A percentile compares a stretch with the other conserved stretches of the same genome.
Evolutionary conservation across 495 filamentous ascomycete genomes (phyloP).

Genomic region (Neurospora sp.): DNA sequence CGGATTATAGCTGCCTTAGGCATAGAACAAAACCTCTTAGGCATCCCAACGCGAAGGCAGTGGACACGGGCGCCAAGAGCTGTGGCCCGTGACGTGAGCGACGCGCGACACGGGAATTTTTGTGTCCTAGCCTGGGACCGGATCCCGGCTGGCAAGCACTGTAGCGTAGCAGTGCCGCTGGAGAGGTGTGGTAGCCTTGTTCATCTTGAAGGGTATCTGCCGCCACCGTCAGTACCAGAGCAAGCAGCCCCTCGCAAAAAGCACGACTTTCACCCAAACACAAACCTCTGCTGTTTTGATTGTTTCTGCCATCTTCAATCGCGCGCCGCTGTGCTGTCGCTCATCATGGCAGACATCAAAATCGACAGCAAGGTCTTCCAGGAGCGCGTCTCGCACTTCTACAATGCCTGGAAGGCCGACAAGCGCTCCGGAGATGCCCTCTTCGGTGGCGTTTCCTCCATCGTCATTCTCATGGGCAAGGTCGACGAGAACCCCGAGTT

Average conservation of each 20-base stretch:
- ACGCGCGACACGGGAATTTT: conserved; percentile 5
- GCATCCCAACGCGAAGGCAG: conserved; percentile 1
- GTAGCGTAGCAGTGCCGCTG: neutral
- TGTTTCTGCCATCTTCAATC: conserved; percentile 17
- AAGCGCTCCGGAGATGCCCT: conserved; percentile 72
- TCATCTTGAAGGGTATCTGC: conserved; percentile 1
- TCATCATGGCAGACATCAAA: conserved; percentile 56
- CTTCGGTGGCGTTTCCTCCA: conserved; percentile 75
- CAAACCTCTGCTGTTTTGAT: conserved; percentile 7
- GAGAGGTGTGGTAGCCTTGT: conserved; percentile 3
- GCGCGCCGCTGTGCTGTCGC: conserved; percentile 17
- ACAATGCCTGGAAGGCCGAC: conserved; percentile 89
- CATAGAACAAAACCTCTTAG: conserved; percentile 3
- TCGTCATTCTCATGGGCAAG: conserved; percentile 87
- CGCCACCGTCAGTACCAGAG: conserved; percentile 2
- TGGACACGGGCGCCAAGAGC: neutral
- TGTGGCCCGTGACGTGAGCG: neutral
- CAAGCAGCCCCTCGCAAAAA: neutral
- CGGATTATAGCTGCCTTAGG: conserved; percentile 4
- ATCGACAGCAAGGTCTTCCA: conserved; percentile 91
- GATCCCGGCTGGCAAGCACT: neutral
- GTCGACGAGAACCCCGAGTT: conserved; percentile 75
- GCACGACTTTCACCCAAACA: conserved; percentile 7
- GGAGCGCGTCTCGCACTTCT: conserved; percentile 76
- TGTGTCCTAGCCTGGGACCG: neutral